phyloP scores from a whole-genome alignment of 139 green algal genomes.

The Auxenochlorella pyrenoidosa region DNA sequence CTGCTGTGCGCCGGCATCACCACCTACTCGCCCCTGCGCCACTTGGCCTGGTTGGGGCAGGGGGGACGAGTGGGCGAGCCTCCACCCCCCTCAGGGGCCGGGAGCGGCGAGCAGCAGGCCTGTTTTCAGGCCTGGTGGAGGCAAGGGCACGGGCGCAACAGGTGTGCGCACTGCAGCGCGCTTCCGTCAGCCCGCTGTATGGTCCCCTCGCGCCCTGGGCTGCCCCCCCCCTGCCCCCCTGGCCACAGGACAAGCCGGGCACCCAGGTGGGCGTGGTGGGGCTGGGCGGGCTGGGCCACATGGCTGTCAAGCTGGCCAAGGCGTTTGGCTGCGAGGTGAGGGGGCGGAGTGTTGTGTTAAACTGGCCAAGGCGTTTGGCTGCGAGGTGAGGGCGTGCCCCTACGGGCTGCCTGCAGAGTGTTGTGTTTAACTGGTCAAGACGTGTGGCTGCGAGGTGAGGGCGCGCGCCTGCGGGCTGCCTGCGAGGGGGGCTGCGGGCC shows the following conservation, averaged over 20 bases:
- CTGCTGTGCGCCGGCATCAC: slow-evolving; percentile 89
- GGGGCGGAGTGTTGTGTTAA: neutral
- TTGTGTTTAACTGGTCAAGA: too few relatives aligned
- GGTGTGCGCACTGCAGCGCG: too few relatives aligned
- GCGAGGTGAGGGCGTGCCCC: slow-evolving; percentile 56
- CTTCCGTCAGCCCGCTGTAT: too few relatives aligned
- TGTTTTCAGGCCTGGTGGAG: too few relatives aligned
- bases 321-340: slow-evolving; percentile 71
- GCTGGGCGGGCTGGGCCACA: slow-evolving; percentile 64
- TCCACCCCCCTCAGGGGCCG: too few relatives aligned
- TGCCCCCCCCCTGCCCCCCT: neutral
- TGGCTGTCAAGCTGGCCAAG: slow-evolving; percentile 79
- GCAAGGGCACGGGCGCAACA: too few relatives aligned
- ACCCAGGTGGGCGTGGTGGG: slow-evolving; percentile 78
- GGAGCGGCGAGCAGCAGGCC: too few relatives aligned
- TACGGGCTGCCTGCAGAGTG: too few relatives aligned
- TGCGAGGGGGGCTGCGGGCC: too few relatives aligned
- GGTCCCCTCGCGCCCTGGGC: neutral
- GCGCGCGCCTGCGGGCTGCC: too few relatives aligned
- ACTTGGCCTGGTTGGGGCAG: slow-evolving; percentile 62
- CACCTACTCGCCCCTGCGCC: slow-evolving; percentile 69
- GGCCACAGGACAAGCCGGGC: slow-evolving; percentile 75
- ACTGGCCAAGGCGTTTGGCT: too few relatives aligned
- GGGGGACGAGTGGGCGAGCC: too few relatives aligned
- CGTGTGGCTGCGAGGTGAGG: neutral